Conservation (phyloP, 108 stramenopile species). For the Nitzschia sp. region DNA sequence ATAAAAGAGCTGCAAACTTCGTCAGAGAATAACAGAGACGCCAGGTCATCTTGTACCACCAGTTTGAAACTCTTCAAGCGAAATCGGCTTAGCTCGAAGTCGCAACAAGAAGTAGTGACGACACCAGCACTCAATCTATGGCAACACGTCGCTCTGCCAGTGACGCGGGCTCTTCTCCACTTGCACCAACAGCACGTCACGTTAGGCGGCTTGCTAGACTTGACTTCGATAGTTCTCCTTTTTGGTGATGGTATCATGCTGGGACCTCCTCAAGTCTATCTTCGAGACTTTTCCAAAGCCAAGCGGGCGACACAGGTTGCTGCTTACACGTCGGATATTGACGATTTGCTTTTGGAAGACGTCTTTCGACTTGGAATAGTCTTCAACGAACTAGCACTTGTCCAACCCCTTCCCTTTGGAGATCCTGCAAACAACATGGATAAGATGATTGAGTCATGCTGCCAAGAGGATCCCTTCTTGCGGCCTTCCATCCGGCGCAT, state of each 20-base stretch:
- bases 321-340: background rate
- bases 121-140: background rate
- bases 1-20: background rate
- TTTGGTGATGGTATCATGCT: background rate
- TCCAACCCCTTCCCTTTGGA: background rate
- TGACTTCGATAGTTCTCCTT: background rate
- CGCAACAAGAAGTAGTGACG: no score
- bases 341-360: background rate
- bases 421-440: background rate
- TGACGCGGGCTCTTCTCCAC: slow-evolving; percentile 9
- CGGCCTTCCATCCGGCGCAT: background rate
- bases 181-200: background rate
- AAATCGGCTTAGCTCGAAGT: no score
- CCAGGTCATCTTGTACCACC: background rate
- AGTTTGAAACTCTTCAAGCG: background rate
- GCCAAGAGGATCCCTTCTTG: background rate
- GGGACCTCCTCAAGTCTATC: slow-evolving; percentile 2
- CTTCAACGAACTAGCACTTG: background rate
- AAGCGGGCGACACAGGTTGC: background rate
- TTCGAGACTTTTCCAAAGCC: slow-evolving; percentile 5
- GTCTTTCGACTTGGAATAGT: slow-evolving; percentile 2
- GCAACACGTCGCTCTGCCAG: slow-evolving; percentile 3
- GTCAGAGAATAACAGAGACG: background rate
- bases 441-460: slow-evolving; percentile 6
- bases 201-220: background rate